Evolutionary conservation across 306 rosid species (phyloP).

Genomic region (Citrullus amarus): DNA sequence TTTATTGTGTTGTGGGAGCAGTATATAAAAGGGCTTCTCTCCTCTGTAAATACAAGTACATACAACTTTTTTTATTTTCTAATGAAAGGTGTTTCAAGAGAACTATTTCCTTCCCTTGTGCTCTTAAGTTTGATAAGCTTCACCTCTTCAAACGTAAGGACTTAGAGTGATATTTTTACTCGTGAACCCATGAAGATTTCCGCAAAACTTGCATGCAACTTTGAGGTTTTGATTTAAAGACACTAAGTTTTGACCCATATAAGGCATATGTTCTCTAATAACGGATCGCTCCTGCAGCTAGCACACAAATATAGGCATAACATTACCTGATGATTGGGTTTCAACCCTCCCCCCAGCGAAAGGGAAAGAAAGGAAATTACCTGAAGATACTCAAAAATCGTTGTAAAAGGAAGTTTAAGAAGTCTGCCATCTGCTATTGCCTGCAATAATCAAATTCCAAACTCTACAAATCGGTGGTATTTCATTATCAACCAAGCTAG

Average conservation of each 20-base stretch:
- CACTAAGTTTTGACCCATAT: background rate
- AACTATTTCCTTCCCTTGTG: background rate
- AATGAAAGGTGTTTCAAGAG: background rate
- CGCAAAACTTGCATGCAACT: background rate
- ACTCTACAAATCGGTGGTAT: background rate
- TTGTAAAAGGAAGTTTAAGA: slow-evolving; percentile 66
- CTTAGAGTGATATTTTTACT: background rate
- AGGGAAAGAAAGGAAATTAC: slow-evolving; percentile 19
- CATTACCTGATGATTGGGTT: background rate
- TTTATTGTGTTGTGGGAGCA: background rate
- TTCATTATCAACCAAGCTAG: background rate
- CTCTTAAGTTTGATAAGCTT: background rate
- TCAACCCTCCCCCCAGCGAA: too few relatives aligned
- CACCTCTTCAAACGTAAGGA: background rate
- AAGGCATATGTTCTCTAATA: background rate
- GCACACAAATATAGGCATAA: background rate
- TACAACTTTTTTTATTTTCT: background rate
- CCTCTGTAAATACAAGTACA: background rate
- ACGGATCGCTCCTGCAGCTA: background rate
- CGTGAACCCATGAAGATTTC: background rate
- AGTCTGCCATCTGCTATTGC: slow-evolving; percentile 49
- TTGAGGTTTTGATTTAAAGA: background rate
- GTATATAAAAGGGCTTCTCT: background rate
- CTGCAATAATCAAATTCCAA: slow-evolving; percentile 33
- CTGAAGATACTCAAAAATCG: slow-evolving; percentile 98